Evolutionary conservation across 768 basidiomycete genomes (phyloP), one percentile per base, ranked within the genome.

Genomic region (Collybiopsis luxurians): DNA sequence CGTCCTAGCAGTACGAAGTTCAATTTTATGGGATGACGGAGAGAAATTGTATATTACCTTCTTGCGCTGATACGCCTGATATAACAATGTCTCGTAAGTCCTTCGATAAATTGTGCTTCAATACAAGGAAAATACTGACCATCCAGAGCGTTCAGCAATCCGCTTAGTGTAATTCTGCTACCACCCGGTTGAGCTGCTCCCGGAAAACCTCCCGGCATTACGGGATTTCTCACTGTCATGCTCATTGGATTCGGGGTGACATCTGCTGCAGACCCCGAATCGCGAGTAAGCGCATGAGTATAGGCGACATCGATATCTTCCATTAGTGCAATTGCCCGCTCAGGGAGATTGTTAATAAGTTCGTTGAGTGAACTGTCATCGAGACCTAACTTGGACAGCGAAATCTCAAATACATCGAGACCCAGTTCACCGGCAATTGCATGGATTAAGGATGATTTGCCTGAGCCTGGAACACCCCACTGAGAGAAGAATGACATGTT

Each of bases 281-380:
- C 77, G 11, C 79, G 77, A 57, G 74, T 80, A 19, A 80, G 53
- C 23, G 64, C 68, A 49, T 73, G 70, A 31, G 72, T 73, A 70
- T 92, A 89, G 2, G 89, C 90, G 2, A 85, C 88, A 61, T 93
- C 91, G 54, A 92, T 86, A 66, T 92, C 91, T 67, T 92, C 90
- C 82, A 93, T 90, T 34, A 93, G 75, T 4, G 85, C 82, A 55
- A 92, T 86, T 63, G 86, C 90, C 61, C 77, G 76, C 56, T 83
- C 77, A n/a, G 90, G 90, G 1, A 91, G 75, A 1, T 76, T 73
- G 9, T 79, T 75, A 57, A 90, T 82, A 42, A 90, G 73, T 39
- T 81, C 75, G 52, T 74, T 77, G 24, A 90, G 78, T 7, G 71
- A 66, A 1, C 75, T 72, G 65, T 91, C 90, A 63, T 90, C 87